These are phyloP conservation scores for Fusarium sp. DNA, from an alignment of 2,329 filamentous ascomycete species.

Conservation along the genomic window DNA sequence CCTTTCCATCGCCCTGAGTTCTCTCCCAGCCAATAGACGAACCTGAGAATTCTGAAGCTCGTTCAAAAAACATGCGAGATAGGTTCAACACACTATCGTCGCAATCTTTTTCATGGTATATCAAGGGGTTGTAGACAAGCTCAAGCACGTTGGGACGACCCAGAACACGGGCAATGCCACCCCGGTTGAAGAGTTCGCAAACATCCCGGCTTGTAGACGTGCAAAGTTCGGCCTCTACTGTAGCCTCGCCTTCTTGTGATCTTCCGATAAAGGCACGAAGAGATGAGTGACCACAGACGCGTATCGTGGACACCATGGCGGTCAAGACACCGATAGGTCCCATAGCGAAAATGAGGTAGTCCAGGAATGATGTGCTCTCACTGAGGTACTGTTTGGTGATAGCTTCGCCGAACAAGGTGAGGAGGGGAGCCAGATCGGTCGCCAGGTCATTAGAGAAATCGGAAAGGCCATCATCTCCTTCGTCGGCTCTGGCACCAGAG, in stretches of 20 bases:
- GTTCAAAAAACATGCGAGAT: too few species aligned
- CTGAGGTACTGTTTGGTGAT: conserved; percentile 51
- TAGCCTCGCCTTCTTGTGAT: not conserved
- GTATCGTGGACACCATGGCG: not conserved
- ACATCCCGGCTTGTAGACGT: not conserved
- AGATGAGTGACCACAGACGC: not conserved
- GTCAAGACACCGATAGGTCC: not conserved
- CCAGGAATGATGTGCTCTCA: conserved; percentile 42
- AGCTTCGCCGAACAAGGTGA: conserved; percentile 51
- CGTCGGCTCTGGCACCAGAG: not conserved
- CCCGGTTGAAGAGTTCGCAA: not conserved
- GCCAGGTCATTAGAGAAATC: conserved; percentile 33
- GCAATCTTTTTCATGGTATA: too few species aligned
- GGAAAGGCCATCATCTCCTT: not conserved
- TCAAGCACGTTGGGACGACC: conserved; percentile 48
- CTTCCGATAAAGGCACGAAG: not conserved
- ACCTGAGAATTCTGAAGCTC: too few species aligned
- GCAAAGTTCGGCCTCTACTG: not conserved
- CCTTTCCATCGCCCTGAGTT: not conserved
- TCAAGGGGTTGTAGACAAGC: conserved; percentile 34
- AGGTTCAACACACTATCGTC: too few species aligned
- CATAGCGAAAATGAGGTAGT: conserved; percentile 32
- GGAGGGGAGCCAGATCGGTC: conserved; percentile 46
- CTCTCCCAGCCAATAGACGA: not conserved
- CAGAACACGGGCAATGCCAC: conserved; percentile 25